Percentiles rank a stretch among this genome's conserved stretches.
These are phyloP conservation scores for Suillus variegatus DNA, from an alignment of 768 basidiomycete genomes.

Conservation along the genomic window DNA sequence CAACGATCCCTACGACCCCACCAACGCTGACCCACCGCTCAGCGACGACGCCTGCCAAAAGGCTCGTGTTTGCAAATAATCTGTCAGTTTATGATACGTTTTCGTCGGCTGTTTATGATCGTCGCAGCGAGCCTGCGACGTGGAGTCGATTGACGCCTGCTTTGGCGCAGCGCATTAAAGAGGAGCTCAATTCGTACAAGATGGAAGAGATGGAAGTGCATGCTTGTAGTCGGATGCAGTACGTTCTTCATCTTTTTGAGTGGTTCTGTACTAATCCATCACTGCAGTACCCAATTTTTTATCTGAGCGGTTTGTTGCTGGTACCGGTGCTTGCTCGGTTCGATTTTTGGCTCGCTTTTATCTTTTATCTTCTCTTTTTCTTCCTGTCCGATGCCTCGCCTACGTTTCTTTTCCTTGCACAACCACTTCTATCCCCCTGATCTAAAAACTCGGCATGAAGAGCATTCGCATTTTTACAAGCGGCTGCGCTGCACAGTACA, in stretches of 20 bases:
- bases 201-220: conserved; percentile 99
- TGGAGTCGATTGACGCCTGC: conserved; percentile 96
- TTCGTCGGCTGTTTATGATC: conserved; percentile 86
- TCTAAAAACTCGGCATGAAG: conserved; percentile 13
- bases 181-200: conserved; percentile 97
- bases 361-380: background rate
- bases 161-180: conserved; percentile 95
- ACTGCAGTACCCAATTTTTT: conserved; percentile 80
- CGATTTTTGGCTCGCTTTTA: conserved; percentile 6
- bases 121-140: conserved; percentile 93
- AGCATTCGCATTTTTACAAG: conserved; percentile 19
- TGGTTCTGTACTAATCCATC: background rate
- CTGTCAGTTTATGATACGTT: conserved; percentile 98
- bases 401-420: conserved; percentile 1
- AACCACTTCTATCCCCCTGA: conserved; percentile 12
- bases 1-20: conserved; percentile 47
- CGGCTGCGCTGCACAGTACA: conserved; percentile 22
- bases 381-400: background rate
- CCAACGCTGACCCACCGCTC: conserved; percentile 70
- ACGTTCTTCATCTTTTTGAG: conserved; percentile 36
- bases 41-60: conserved; percentile 68
- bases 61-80: conserved; percentile 87
- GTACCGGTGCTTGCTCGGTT: conserved; percentile 5
- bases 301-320: conserved; percentile 48
- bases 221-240: conserved; percentile 89